Percentiles rank a stretch among this genome's conserved stretches.
Evolutionary conservation across 441 rosid species (phyloP).

Genomic region (Populus hybrid): DNA sequence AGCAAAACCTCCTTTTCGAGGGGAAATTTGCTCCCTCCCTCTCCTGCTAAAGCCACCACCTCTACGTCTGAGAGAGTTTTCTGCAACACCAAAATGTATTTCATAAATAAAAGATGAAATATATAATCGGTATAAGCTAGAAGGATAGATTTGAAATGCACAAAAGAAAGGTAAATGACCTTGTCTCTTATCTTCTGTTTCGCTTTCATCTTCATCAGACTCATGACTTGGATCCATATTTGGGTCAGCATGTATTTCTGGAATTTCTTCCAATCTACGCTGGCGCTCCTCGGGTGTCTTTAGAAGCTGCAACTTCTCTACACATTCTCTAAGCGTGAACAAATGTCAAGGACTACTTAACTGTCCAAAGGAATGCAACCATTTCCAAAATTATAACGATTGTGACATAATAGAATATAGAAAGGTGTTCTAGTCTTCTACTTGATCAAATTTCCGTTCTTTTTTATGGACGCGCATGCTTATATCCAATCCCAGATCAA

Average conservation of each 20-base stretch:
- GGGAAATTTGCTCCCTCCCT: constrained; percentile 75
- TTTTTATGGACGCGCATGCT: neutral
- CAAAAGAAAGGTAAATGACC: constrained; percentile 37
- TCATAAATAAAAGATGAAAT: constrained; percentile 16
- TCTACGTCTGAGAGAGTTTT: constrained; percentile 45
- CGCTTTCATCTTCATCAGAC: constrained; percentile 80
- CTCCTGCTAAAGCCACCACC: constrained; percentile 64
- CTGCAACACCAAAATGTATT: constrained; percentile 39
- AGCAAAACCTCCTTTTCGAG: constrained; percentile 55
- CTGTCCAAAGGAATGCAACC: neutral
- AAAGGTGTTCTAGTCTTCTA: neutral
- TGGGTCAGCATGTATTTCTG: constrained; percentile 87
- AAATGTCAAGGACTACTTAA: constrained; percentile 53
- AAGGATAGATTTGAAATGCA: constrained; percentile 5
- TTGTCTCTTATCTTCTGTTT: constrained; percentile 59
- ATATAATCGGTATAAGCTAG: neutral
- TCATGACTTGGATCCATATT: constrained; percentile 98
- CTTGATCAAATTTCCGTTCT: neutral
- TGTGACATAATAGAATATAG: neutral
- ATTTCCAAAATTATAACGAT: constrained; percentile 3
- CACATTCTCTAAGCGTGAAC: constrained; percentile 92
- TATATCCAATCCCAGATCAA: neutral
- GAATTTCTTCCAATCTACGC: constrained; percentile 86
- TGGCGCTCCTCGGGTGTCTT: constrained; percentile 93
- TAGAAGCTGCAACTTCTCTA: constrained; percentile 86